Base-by-base conservation (phyloP, 345 rosid species). In the Firmiana major region DNA sequence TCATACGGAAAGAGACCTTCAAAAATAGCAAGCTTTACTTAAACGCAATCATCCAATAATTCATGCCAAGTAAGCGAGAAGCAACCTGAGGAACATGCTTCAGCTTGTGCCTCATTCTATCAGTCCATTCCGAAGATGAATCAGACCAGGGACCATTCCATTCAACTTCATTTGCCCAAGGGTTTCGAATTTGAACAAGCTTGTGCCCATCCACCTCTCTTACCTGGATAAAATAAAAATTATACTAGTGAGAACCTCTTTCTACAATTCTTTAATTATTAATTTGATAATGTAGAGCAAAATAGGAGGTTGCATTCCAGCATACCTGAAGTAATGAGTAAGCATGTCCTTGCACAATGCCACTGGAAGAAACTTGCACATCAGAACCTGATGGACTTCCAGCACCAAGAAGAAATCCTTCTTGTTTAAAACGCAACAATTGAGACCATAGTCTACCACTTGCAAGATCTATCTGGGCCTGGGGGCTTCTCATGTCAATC, bases 71-170 rank as follows among this genome's bases (percentile, higher is more conserved):
- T 24, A 53, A 43, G 34, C 10, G 55, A 55, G 26, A 26, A 26
- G 21, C 7, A 59, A 94, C 98, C 99, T 94, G 98, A 5, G 96
- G 91, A 75, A 90, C 85, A 84, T 91, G 93, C 83, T 90, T 97
- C 84, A 97, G 89, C 86, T 97, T 97, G 90, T 97, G 96, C 85
- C 89, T 92, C 92, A 90, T 97, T 84, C 99, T 90, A 76, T 97
- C 98, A 62, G 90, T 97, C 99, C 99, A 97, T 71, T 94, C 97
- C 46, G 91, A 86, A 26, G 99, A 94, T 22, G 98, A 87, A 78
- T 97, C 99, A 42, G 98, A 92, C 99, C 99, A 97, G 45, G 96
- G 97, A 73, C 99, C 99, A 85, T 92, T 97, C 99, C 99, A 97
- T 81, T 97, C 99, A 62, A 97, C 99, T 83, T 97, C 99, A 87